Evolutionary conservation across 768 basidiomycete species (phyloP).

Genomic region (Termitomyces heimii): DNA sequence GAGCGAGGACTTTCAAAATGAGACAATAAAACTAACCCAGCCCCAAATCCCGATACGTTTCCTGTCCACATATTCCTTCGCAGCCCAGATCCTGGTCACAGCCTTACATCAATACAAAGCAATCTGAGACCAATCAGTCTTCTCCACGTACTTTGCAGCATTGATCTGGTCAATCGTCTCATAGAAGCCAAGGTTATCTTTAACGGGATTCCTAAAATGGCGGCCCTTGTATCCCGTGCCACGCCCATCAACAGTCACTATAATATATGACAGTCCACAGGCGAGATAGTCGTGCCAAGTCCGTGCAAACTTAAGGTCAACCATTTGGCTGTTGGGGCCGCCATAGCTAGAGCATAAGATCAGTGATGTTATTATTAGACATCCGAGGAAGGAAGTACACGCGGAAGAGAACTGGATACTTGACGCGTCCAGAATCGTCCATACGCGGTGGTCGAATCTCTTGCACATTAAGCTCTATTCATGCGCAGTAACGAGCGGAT

Average conservation of each 20-base stretch:
- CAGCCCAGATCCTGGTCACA: slow-evolving; percentile 64
- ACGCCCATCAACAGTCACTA: slow-evolving; percentile 87
- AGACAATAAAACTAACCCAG: slow-evolving; percentile 61
- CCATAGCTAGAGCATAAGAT: slow-evolving; percentile 57
- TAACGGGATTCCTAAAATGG: slow-evolving; percentile 79
- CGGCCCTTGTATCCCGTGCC: slow-evolving; percentile 93
- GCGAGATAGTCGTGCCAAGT: slow-evolving; percentile 90
- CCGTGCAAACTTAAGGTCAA: slow-evolving; percentile 56
- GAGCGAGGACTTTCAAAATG: not conserved
- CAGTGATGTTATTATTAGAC: not conserved
- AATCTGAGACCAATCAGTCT: slow-evolving; percentile 2
- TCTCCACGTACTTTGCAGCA: slow-evolving; percentile 64
- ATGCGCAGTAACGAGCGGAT: slow-evolving; percentile 12
- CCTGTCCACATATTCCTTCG: slow-evolving; percentile 83
- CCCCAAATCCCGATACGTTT: slow-evolving; percentile 95
- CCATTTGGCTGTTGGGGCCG: slow-evolving; percentile 81
- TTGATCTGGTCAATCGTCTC: slow-evolving; percentile 89
- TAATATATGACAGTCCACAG: slow-evolving; percentile 73
- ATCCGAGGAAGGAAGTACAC: slow-evolving; percentile 46
- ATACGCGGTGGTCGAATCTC: slow-evolving; percentile 90
- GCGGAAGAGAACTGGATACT: slow-evolving; percentile 90
- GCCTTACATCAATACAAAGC: not conserved
- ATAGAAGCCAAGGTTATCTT: slow-evolving; percentile 81
- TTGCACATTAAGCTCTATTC: slow-evolving; percentile 77
- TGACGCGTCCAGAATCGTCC: slow-evolving; percentile 92